phyloP scores from a whole-genome alignment of 805 yeast species.

The Teunomyces gatunensis region DNA sequence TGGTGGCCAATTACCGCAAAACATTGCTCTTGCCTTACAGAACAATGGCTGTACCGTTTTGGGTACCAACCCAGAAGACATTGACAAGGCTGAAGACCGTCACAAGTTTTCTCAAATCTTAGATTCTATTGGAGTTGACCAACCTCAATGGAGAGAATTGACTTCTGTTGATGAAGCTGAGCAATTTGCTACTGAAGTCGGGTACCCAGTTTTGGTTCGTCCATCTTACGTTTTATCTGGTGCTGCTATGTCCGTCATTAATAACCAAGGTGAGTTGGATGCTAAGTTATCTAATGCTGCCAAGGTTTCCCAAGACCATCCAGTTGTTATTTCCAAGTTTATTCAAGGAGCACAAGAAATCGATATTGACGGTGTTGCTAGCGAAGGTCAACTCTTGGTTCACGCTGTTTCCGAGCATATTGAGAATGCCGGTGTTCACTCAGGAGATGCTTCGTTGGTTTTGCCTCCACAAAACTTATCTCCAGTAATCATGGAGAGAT shows the following conservation, averaged over 20 bases:
- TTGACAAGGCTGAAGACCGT: constrained; percentile 97
- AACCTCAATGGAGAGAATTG: constrained; percentile 97
- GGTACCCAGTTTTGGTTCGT: constrained; percentile 94
- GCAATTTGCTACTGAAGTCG: constrained; percentile 77
- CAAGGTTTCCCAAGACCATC: constrained; percentile 91
- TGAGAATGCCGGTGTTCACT: constrained; percentile 98
- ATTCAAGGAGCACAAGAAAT: constrained; percentile 96
- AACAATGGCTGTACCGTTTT: constrained; percentile 80
- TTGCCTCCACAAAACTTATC: constrained; percentile 86
- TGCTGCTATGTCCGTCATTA: constrained; percentile 97
- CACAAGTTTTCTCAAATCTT: constrained; percentile 94
- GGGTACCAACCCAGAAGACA: constrained; percentile 93
- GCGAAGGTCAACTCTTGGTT: constrained; percentile 80
- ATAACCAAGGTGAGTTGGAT: constrained; percentile 74
- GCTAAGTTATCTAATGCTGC: constrained; percentile 83
- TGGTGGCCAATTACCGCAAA: constrained; percentile 98
- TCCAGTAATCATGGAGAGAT: constrained; percentile 61
- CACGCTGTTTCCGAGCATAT: constrained; percentile 98
- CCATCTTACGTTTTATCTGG: constrained; percentile 97
- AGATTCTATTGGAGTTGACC: constrained; percentile 91
- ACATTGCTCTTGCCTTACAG: constrained; percentile 86
- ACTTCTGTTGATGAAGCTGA: constrained; percentile 84
- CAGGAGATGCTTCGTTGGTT: constrained; percentile 96
- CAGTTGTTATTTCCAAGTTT: constrained; percentile 95
- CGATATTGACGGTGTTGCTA: constrained; percentile 95